Conservation (phyloP, 257 asterid species). For the Solanum microdontum region DNA sequence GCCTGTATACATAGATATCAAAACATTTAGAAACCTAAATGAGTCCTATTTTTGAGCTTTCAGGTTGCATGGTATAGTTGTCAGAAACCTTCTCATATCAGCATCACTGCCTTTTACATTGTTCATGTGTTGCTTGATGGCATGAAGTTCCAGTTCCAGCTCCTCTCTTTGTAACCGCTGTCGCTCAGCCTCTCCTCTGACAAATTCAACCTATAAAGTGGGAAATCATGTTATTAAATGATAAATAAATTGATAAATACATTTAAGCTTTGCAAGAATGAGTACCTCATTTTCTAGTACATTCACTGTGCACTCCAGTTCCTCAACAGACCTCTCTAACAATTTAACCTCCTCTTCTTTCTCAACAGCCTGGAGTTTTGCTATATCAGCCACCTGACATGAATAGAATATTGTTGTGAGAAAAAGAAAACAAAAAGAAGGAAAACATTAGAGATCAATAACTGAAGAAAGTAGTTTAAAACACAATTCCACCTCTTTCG, state of each 20-base stretch:
- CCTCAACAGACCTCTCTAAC: constrained; percentile 81
- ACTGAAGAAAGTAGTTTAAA: background rate
- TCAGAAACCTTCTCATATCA: constrained; percentile 55
- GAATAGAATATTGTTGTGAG: constrained; percentile 4
- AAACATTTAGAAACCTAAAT: constrained; percentile 5
- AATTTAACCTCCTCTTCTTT: constrained; percentile 86
- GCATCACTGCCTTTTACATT: constrained; percentile 41
- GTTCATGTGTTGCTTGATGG: constrained; percentile 67
- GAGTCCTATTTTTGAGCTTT: background rate
- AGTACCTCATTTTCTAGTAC: constrained; percentile 89
- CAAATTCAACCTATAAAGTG: constrained; percentile 51
- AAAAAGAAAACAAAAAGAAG: background rate
- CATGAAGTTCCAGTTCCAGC: constrained; percentile 84
- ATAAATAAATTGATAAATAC: background rate
- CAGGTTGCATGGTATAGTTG: background rate
- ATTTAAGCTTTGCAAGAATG: constrained; percentile 3
- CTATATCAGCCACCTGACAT: constrained; percentile 47
- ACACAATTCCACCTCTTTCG: constrained; percentile 53
- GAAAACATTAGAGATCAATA: background rate
- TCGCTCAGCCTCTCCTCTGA: constrained; percentile 88
- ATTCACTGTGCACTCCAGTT: constrained; percentile 77
- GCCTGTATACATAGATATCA: constrained; percentile 31
- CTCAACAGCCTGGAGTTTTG: constrained; percentile 49
- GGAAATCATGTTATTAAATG: constrained; percentile 17
- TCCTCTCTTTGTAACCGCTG: constrained; percentile 88